Conservation (phyloP, 108 stramenopile genomes). For the Cyclotella atomus region DNA sequence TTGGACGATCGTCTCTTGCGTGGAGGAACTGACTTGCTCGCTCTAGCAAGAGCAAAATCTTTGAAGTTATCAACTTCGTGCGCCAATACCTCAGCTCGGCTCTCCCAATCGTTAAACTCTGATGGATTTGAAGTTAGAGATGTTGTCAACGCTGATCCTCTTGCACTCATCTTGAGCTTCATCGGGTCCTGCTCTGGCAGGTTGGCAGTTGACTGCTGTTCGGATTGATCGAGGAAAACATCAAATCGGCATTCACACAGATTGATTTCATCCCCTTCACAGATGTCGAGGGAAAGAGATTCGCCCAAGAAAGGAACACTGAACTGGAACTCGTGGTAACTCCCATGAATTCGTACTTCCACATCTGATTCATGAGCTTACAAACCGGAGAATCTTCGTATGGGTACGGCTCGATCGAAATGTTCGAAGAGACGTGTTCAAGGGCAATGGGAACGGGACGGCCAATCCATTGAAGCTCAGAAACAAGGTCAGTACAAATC, state of each 20-base stretch:
- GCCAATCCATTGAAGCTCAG: slow-evolving; percentile 13
- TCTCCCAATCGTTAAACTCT: slow-evolving; percentile 18
- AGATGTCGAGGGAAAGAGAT: slow-evolving; percentile 19
- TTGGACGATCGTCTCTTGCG: not conserved
- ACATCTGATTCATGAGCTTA: slow-evolving; percentile 15
- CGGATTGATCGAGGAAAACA: slow-evolving; percentile 1
- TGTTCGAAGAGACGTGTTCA: slow-evolving; percentile 3
- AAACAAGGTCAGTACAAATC: slow-evolving; percentile 13
- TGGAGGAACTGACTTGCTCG: not conserved
- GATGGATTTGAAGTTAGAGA: not conserved
- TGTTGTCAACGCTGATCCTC: not conserved
- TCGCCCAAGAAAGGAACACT: slow-evolving; percentile 22
- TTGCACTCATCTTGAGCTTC: not conserved
- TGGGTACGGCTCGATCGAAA: slow-evolving; percentile 30
- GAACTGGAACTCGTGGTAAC: slow-evolving; percentile 25
- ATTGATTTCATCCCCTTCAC: slow-evolving; percentile 27
- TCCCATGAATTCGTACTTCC: slow-evolving; percentile 20
- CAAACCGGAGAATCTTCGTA: slow-evolving; percentile 9
- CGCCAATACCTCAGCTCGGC: slow-evolving; percentile 18
- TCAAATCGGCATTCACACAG: slow-evolving; percentile 23
- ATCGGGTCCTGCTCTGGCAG: not conserved
- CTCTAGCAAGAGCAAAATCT: not conserved
- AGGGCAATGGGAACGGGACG: not conserved
- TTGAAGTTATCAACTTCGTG: not conserved
- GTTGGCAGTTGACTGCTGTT: not conserved